These are phyloP conservation scores for Puccinia coronata DNA, from an alignment of 1,284 basidiomycete genomes.

Conservation along the genomic window DNA sequence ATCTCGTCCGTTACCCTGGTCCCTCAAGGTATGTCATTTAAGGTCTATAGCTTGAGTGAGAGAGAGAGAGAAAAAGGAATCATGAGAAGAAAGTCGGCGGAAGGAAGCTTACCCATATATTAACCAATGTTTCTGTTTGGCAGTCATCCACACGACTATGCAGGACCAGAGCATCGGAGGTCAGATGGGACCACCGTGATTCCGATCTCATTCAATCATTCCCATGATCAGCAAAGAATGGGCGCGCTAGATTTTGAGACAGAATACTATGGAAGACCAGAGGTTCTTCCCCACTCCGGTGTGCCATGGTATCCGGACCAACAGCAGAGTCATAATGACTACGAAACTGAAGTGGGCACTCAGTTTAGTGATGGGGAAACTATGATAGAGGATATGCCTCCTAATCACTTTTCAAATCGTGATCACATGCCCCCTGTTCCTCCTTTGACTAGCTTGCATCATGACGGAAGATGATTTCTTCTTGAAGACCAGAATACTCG, in stretches of 20 bases:
- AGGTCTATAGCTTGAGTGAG: background rate
- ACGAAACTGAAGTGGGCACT: background rate
- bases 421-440: background rate
- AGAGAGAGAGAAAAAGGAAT: background rate
- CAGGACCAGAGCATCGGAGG: background rate
- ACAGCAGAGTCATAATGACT: background rate
- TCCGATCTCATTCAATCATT: conserved; percentile 1
- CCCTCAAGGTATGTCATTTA: background rate
- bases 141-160: background rate
- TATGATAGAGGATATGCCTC: background rate
- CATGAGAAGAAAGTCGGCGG: background rate
- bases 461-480: background rate
- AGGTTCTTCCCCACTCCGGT: background rate
- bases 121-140: background rate
- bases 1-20: background rate
- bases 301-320: background rate
- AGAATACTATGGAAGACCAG: background rate
- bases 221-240: background rate
- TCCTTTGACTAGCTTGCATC: background rate
- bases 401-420: background rate
- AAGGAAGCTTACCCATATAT: background rate
- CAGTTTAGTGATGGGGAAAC: conserved; percentile 2
- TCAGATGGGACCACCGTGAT: conserved; percentile 4
- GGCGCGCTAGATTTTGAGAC: background rate
- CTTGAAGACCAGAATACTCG: too few relatives aligned